These are phyloP conservation scores for Hebeloma cylindrosporum DNA, from an alignment of 768 basidiomycete species.

Conservation along the genomic window DNA sequence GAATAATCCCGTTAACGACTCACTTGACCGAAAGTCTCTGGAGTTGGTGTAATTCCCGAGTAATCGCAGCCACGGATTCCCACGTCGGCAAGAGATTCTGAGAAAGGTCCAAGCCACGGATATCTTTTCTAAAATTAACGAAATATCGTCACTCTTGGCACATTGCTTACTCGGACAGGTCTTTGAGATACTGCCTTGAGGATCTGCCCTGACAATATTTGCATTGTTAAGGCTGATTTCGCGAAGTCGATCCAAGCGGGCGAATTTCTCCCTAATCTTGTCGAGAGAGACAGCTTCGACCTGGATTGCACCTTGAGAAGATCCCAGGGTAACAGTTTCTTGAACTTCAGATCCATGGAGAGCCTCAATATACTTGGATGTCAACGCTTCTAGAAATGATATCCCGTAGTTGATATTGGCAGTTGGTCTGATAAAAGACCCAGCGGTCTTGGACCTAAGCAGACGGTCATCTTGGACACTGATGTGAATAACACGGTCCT, in stretches of 20 bases:
- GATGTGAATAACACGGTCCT: slow-evolving; percentile 24
- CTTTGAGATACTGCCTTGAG: slow-evolving; percentile 48
- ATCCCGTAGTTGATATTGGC: slow-evolving; percentile 56
- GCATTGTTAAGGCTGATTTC: slow-evolving; percentile 81
- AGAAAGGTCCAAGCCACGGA: slow-evolving; percentile 82
- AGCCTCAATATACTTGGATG: slow-evolving; percentile 73
- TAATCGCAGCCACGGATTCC: slow-evolving; percentile 65
- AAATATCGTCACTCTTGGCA: slow-evolving; percentile 3
- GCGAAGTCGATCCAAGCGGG: slow-evolving; percentile 62
- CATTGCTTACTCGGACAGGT: slow-evolving; percentile 66
- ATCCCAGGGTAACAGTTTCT: slow-evolving; percentile 74
- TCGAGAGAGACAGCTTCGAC: slow-evolving; percentile 86
- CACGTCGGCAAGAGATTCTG: slow-evolving; percentile 70
- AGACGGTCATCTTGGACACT: slow-evolving; percentile 12
- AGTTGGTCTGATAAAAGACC: slow-evolving; percentile 81
- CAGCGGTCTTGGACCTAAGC: slow-evolving; percentile 57
- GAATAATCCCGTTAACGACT: slow-evolving; percentile 28
- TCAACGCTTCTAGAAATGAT: slow-evolving; percentile 75
- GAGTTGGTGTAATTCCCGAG: slow-evolving; percentile 58
- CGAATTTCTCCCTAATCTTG: slow-evolving; percentile 71
- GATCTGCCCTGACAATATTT: slow-evolving; percentile 51
- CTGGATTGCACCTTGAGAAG: slow-evolving; percentile 78
- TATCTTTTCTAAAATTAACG: slow-evolving; percentile 42
- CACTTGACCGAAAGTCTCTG: slow-evolving; percentile 78
- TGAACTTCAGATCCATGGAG: slow-evolving; percentile 49